phyloP scores from a whole-genome alignment of 148 eudicot genomes.

The Chenopodium berlandieri region DNA sequence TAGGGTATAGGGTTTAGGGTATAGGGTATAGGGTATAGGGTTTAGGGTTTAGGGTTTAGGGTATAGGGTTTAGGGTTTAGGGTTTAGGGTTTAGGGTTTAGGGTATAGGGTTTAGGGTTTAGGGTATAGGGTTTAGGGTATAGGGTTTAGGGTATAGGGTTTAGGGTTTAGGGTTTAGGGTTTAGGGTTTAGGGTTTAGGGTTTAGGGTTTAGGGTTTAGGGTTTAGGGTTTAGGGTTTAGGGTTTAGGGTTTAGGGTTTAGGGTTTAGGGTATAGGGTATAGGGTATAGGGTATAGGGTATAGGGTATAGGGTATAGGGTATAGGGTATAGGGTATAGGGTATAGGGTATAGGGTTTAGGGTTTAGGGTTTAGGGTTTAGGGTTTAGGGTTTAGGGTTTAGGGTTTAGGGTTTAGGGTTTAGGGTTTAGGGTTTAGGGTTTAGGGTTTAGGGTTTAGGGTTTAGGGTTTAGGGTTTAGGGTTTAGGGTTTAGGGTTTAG shows the following conservation, averaged over 20 bases:
- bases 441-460: conserved; percentile 6
- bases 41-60: conserved; percentile 1
- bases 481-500: not conserved
- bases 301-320: not conserved
- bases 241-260: conserved; percentile 10
- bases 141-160: conserved; percentile 6
- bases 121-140: conserved; percentile 10
- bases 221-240: conserved; percentile 10
- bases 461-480: conserved; percentile 10
- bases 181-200: not conserved
- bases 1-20: conserved; percentile 13
- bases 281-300: conserved; percentile 8
- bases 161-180: conserved; percentile 1
- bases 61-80: conserved; percentile 4
- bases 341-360: conserved; percentile 7
- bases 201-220: conserved; percentile 9
- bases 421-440: conserved; percentile 10
- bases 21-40: conserved; percentile 2
- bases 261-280: conserved; percentile 7
- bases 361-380: conserved; percentile 1
- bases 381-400: not conserved
- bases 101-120: conserved; percentile 5
- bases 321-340: not conserved
- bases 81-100: conserved; percentile 5
- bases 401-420: not conserved